These are phyloP conservation scores for Colletotrichum tofieldiae DNA, from an alignment of 2,329 filamentous ascomycete species.

Conservation along the genomic window DNA sequence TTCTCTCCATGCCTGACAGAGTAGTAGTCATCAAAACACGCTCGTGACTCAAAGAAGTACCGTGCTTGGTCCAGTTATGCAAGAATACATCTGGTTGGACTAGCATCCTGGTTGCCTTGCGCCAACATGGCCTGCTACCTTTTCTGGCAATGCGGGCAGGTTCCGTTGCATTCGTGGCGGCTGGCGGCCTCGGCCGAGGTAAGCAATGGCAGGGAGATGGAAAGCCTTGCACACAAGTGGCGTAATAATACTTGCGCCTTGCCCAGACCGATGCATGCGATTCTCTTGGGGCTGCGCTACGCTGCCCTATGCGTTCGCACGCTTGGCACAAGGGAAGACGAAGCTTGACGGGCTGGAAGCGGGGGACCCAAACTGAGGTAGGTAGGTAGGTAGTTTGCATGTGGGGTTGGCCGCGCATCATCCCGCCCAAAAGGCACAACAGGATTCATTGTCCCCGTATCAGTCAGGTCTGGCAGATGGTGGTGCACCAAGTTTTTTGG, in stretches of 20 bases:
- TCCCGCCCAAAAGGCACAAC: background rate
- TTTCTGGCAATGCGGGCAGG: background rate
- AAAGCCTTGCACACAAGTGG: background rate
- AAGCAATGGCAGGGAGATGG: background rate
- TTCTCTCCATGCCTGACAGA: background rate
- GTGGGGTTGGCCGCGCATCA: conserved; percentile 1
- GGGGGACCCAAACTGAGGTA: background rate
- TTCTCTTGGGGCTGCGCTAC: background rate
- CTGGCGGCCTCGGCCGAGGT: background rate
- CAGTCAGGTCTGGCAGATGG: background rate
- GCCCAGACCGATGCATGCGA: background rate
- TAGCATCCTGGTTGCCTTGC: conserved; percentile 2
- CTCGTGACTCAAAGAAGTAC: background rate
- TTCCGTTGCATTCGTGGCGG: background rate
- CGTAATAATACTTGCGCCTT: background rate
- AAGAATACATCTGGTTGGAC: background rate
- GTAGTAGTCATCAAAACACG: background rate
- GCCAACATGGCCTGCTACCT: background rate
- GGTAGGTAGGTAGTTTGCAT: background rate
- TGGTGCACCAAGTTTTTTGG: background rate
- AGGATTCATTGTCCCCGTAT: background rate
- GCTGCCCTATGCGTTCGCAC: background rate
- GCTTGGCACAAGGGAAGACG: background rate
- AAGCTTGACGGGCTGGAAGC: conserved; percentile 1
- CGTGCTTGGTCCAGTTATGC: background rate